Evolutionary conservation across 768 basidiomycete species (phyloP).

Genomic region (Boletus coccyginus): DNA sequence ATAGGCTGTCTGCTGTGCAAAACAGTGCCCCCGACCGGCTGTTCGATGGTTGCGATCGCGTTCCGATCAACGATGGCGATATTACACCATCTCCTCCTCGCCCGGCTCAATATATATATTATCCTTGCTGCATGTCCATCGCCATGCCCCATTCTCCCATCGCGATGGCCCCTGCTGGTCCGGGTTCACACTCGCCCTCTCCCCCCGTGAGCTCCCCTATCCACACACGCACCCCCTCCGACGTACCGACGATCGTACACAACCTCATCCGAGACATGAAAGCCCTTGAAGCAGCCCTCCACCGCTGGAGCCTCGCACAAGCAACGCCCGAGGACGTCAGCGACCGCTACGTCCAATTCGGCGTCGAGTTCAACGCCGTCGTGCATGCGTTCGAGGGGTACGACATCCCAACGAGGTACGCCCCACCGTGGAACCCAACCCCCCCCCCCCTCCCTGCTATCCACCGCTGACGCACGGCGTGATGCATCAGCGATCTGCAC

Average conservation of each 20-base stretch:
- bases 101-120: neutral
- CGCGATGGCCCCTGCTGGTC: constrained; percentile 16
- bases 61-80: no score
- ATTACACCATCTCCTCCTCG: neutral
- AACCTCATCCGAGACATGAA: constrained; percentile 80
- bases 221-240: constrained; percentile 12
- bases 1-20: neutral
- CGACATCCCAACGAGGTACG: constrained; percentile 76
- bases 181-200: neutral
- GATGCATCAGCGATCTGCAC: constrained; percentile 36
- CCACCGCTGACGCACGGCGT: neutral
- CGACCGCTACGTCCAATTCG: constrained; percentile 86
- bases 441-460: no score
- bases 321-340: constrained; percentile 73
- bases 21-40: neutral
- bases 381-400: constrained; percentile 71
- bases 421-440: neutral
- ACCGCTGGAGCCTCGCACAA: constrained; percentile 60
- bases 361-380: constrained; percentile 83
- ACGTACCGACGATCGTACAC: constrained; percentile 61
- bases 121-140: neutral
- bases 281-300: constrained; percentile 69
- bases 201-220: neutral
- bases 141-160: neutral
- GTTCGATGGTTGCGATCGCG: neutral